A percentile compares a stretch with the other conserved stretches of the same genome.
Evolutionary conservation across 305 asterid species (phyloP).

Genomic region (Plantago coronopus): DNA sequence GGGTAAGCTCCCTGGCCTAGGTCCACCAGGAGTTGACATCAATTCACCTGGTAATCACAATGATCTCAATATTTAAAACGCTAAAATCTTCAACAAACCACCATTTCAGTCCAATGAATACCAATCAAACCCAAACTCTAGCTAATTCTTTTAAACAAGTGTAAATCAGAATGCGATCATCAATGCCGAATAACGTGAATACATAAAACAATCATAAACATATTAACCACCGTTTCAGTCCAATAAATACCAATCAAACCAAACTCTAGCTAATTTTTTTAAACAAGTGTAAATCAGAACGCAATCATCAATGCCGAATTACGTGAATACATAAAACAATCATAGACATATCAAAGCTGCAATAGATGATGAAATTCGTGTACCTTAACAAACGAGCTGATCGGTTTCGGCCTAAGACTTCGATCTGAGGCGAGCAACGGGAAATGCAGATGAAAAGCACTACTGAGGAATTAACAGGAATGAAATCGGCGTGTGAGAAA

Average conservation of each 20-base stretch:
- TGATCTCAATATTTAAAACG: not conserved
- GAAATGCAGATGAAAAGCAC: not conserved
- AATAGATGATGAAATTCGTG: constrained; percentile 33
- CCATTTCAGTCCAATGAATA: not conserved
- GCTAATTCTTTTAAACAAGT: not conserved
- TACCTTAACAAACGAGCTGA: constrained; percentile 31
- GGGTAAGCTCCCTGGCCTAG: constrained; percentile 77
- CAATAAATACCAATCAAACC: not conserved
- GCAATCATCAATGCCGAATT: not conserved
- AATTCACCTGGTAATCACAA: constrained; percentile 27
- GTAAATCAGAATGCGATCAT: not conserved
- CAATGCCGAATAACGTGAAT: not conserved
- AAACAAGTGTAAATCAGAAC: not conserved
- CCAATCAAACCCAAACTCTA: not conserved
- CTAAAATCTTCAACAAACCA: constrained; percentile 1
- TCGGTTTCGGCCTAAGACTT: constrained; percentile 31
- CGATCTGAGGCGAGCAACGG: constrained; percentile 28
- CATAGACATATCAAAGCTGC: constrained; percentile 19
- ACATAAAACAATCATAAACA: not conserved
- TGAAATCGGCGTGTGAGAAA: not conserved
- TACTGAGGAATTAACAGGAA: not conserved
- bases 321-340: not conserved
- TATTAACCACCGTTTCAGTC: not conserved
- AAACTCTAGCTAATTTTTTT: not conserved
- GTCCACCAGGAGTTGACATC: constrained; percentile 88